Evolutionary conservation across 2,329 filamentous ascomycete genomes (phyloP).

Genomic region (Xenosphaeropsis pyriputrescens): DNA sequence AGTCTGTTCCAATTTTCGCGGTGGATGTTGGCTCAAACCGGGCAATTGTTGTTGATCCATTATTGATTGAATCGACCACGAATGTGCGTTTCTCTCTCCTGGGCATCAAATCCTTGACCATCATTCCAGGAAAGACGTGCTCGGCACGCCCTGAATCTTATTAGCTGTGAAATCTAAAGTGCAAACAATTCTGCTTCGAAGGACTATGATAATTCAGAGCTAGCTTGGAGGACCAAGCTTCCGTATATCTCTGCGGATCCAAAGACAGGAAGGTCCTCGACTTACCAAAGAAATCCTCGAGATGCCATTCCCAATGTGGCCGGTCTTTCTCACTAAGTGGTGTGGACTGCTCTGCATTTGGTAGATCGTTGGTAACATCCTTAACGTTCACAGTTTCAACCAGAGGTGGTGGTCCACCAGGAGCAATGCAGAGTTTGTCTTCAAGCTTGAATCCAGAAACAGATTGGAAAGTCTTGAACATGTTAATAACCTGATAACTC

Average conservation of each 20-base stretch:
- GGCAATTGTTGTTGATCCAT: slow-evolving; percentile 24
- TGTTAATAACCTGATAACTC: slow-evolving; percentile 52
- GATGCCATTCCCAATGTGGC: slow-evolving; percentile 29
- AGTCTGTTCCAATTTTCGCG: slow-evolving; percentile 11
- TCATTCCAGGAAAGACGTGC: slow-evolving; percentile 53
- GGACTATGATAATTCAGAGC: background rate
- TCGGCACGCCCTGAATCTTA: slow-evolving; percentile 40
- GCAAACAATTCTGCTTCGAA: background rate
- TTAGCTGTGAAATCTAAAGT: slow-evolving; percentile 6
- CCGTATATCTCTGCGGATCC: too few relatives aligned
- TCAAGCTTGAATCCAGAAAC: slow-evolving; percentile 58
- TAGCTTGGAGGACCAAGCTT: too few relatives aligned
- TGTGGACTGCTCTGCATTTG: slow-evolving; percentile 13
- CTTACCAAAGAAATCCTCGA: slow-evolving; percentile 26
- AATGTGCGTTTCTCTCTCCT: slow-evolving; percentile 46
- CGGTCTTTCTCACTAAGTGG: slow-evolving; percentile 20
- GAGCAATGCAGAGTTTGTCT: slow-evolving; percentile 49
- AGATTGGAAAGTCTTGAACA: slow-evolving; percentile 60
- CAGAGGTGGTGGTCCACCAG: slow-evolving; percentile 32
- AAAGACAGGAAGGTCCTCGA: background rate
- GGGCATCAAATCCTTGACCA: slow-evolving; percentile 43
- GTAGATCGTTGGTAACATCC: slow-evolving; percentile 32
- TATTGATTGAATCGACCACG: slow-evolving; percentile 37
- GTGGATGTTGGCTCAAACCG: slow-evolving; percentile 9
- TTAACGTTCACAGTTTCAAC: slow-evolving; percentile 43